Evolutionary conservation across 768 basidiomycete species (phyloP).

Genomic region (Mycena rosella): DNA sequence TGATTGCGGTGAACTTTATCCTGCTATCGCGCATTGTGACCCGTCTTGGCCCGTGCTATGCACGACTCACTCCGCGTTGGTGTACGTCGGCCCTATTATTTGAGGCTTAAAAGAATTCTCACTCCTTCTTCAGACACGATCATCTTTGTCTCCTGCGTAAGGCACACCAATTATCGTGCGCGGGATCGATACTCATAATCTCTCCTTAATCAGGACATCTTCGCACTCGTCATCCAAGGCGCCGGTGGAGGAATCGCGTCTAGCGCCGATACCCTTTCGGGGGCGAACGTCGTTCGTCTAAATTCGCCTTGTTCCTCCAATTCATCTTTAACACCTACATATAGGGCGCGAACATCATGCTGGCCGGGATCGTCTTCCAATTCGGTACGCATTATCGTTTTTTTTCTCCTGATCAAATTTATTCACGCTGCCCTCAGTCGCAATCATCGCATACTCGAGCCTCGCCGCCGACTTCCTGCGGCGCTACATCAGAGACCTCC

Average conservation of each 20-base stretch:
- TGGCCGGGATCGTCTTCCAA: slow-evolving; percentile 75
- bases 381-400: slow-evolving; percentile 51
- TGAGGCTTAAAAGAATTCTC: too few relatives aligned
- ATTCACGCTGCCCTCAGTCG: slow-evolving; percentile 53
- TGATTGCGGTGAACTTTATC: slow-evolving; percentile 63
- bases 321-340: slow-evolving; percentile 28
- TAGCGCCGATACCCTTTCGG: too few relatives aligned
- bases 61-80: slow-evolving; percentile 43
- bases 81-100: slow-evolving; percentile 19
- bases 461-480: slow-evolving; percentile 61
- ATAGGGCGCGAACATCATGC: slow-evolving; percentile 57
- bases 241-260: too few relatives aligned
- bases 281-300: too few relatives aligned
- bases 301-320: too few relatives aligned
- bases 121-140: too few relatives aligned
- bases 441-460: slow-evolving; percentile 56
- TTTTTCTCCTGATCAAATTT: too few relatives aligned
- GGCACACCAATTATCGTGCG: too few relatives aligned
- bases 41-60: slow-evolving; percentile 51
- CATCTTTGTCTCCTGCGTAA: too few relatives aligned
- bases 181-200: too few relatives aligned
- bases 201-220: too few relatives aligned
- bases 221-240: too few relatives aligned
- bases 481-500: slow-evolving; percentile 54
- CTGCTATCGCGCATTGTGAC: slow-evolving; percentile 51